These are phyloP conservation scores for Kodamaea derodonti DNA, from an alignment of 1,139 yeast species.

Conservation along the genomic window DNA sequence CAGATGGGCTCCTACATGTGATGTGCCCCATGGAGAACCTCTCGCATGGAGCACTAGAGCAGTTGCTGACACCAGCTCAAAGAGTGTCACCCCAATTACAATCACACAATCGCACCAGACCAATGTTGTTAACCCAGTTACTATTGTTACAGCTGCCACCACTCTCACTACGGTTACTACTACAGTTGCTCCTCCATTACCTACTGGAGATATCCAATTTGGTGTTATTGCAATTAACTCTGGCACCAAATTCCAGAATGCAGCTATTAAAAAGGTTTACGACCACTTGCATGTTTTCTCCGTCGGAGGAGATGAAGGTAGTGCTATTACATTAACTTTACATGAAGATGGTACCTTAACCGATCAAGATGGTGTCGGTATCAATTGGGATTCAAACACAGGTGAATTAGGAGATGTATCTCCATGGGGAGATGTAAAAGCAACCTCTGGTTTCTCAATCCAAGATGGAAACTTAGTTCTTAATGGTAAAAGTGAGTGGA, in stretches of 20 bases:
- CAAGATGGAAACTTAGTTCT: constrained; percentile 19
- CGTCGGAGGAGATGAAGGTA: constrained; percentile 30
- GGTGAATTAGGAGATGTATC: constrained; percentile 30
- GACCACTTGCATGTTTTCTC: constrained; percentile 29
- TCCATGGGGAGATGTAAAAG: constrained; percentile 23
- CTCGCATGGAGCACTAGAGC: constrained; percentile 10
- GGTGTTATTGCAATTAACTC: constrained; percentile 19
- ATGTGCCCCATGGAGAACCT: constrained; percentile 10
- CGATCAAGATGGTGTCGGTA: constrained; percentile 27
- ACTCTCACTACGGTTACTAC: background rate
- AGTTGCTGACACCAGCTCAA: constrained; percentile 3
- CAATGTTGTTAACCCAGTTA: constrained; percentile 2
- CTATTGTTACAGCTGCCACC: background rate
- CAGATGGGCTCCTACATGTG: constrained; percentile 8
- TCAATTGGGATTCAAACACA: constrained; percentile 21
- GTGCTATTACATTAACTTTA: constrained; percentile 20
- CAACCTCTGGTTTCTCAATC: constrained; percentile 24
- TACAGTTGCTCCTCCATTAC: background rate
- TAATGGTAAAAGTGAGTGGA: constrained; percentile 20
- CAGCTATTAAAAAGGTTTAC: constrained; percentile 23
- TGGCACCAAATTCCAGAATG: constrained; percentile 20
- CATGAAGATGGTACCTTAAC: constrained; percentile 22
- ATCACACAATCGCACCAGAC: constrained; percentile 1
- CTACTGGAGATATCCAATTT: constrained; percentile 8
- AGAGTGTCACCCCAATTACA: background rate